These are phyloP conservation scores for Kluyveromyces nonfermentans DNA, from an alignment of 805 yeast genomes.

Conservation along the genomic window DNA sequence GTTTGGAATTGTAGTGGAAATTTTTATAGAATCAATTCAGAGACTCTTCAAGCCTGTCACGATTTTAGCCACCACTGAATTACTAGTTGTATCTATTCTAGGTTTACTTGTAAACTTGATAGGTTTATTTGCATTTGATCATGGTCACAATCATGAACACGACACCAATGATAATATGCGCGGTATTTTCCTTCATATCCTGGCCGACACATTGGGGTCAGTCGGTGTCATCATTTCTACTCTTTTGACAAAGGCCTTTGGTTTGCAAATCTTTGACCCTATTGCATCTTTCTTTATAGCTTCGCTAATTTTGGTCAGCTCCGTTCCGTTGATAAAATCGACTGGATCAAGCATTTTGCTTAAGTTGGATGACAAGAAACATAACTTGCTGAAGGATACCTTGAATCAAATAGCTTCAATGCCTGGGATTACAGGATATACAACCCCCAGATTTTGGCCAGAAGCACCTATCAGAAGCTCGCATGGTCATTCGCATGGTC, in stretches of 20 bases:
- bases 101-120: slow-evolving; percentile 85
- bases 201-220: slow-evolving; percentile 95
- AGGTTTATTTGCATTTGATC: slow-evolving; percentile 92
- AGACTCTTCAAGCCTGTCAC: slow-evolving; percentile 70
- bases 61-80: slow-evolving; percentile 71
- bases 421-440: slow-evolving; percentile 75
- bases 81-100: slow-evolving; percentile 70
- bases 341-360: slow-evolving; percentile 68
- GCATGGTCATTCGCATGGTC: slow-evolving; percentile 24
- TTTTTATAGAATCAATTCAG: slow-evolving; percentile 77
- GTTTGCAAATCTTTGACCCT: slow-evolving; percentile 78
- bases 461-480: slow-evolving; percentile 23
- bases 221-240: slow-evolving; percentile 96
- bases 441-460: slow-evolving; percentile 92
- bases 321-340: slow-evolving; percentile 74
- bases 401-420: slow-evolving; percentile 58
- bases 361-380: slow-evolving; percentile 49
- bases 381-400: slow-evolving; percentile 50
- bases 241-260: slow-evolving; percentile 55
- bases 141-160: slow-evolving; percentile 47
- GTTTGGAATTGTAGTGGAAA: slow-evolving; percentile 82
- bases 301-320: slow-evolving; percentile 64
- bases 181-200: slow-evolving; percentile 85
- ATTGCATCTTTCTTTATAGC: slow-evolving; percentile 86
- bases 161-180: slow-evolving; percentile 65